These are phyloP conservation scores for Ogataea paradorogensis DNA, from an alignment of 805 yeast genomes.

Conservation along the genomic window DNA sequence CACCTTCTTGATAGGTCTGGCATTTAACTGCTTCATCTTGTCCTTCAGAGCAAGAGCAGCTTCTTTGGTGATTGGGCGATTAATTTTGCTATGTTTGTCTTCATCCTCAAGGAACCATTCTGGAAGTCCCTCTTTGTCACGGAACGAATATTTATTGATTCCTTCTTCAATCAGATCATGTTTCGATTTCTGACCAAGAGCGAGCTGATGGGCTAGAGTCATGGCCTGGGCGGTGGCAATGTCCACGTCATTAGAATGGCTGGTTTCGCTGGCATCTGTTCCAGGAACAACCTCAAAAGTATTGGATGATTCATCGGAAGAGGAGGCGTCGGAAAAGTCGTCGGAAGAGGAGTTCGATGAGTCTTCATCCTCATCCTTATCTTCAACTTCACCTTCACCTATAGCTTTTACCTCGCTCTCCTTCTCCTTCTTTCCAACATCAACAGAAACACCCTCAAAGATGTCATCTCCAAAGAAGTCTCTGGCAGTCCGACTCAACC, in stretches of 20 bases:
- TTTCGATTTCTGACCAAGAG: constrained; percentile 80
- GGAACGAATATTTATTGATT: constrained; percentile 84
- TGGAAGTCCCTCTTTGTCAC: constrained; percentile 88
- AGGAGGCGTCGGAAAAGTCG: constrained; percentile 11
- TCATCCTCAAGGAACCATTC: constrained; percentile 98
- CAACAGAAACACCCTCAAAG: constrained; percentile 47
- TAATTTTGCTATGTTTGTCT: constrained; percentile 75
- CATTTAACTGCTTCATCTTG: constrained; percentile 77
- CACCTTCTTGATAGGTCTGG: constrained; percentile 98
- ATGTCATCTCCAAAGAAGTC: constrained; percentile 50
- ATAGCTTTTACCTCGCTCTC: constrained; percentile 11
- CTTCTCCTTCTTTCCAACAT: constrained; percentile 16
- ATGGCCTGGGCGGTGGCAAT: constrained; percentile 92
- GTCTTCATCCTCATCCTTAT: constrained; percentile 14
- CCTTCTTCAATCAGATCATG: constrained; percentile 91
- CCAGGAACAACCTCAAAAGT: constrained; percentile 27
- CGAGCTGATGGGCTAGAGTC: constrained; percentile 96
- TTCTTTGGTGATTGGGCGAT: constrained; percentile 93
- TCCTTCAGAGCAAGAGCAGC: constrained; percentile 77
- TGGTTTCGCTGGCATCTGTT: constrained; percentile 34
- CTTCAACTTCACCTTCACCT: constrained; percentile 24
- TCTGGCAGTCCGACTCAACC: constrained; percentile 41
- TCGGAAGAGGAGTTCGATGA: constrained; percentile 9
- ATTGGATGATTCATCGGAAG: constrained; percentile 47
- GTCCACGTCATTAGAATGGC: constrained; percentile 65